Conservation (phyloP, 495 filamentous ascomycete species). For the Talaromyces proteolyticus region DNA sequence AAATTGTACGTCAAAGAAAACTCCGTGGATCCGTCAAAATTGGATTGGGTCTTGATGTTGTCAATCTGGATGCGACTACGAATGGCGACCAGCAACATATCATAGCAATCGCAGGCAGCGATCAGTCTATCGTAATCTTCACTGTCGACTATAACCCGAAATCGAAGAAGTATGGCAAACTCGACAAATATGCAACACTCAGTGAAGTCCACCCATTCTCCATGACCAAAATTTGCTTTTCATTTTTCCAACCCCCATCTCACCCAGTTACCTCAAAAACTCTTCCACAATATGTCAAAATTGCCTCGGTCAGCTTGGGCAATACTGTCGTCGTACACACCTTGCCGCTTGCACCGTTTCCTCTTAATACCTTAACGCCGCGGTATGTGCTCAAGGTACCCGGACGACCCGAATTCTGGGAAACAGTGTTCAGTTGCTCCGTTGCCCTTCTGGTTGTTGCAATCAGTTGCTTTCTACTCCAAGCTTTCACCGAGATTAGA, state of each 20-base stretch:
- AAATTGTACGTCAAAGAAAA: slow-evolving; percentile 43
- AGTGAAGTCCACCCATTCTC: slow-evolving; percentile 73
- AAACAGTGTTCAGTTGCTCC: slow-evolving; percentile 38
- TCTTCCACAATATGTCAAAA: slow-evolving; percentile 59
- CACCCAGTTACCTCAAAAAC: slow-evolving; percentile 37
- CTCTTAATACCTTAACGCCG: slow-evolving; percentile 35
- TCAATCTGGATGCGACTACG: slow-evolving; percentile 51
- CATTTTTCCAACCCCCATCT: slow-evolving; percentile 56
- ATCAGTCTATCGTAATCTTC: slow-evolving; percentile 72
- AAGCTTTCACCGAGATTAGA: slow-evolving; percentile 61
- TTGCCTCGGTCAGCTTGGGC: slow-evolving; percentile 80
- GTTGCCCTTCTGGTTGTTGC: slow-evolving; percentile 46
- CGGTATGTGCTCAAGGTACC: slow-evolving; percentile 67
- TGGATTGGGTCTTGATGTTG: slow-evolving; percentile 70
- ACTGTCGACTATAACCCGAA: slow-evolving; percentile 54
- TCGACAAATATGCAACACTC: slow-evolving; percentile 58
- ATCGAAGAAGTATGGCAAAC: slow-evolving; percentile 51
- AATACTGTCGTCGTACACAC: slow-evolving; percentile 84
- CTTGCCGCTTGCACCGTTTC: slow-evolving; percentile 60
- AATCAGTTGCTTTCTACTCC: slow-evolving; percentile 55
- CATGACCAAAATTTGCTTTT: slow-evolving; percentile 82
- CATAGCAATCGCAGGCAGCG: slow-evolving; percentile 77
- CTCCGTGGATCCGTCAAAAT: slow-evolving; percentile 54
- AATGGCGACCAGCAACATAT: slow-evolving; percentile 63
- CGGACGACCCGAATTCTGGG: slow-evolving; percentile 39